Conservation (phyloP, 176 grass and related monocot genomes). For the Lolium rigidum region DNA sequence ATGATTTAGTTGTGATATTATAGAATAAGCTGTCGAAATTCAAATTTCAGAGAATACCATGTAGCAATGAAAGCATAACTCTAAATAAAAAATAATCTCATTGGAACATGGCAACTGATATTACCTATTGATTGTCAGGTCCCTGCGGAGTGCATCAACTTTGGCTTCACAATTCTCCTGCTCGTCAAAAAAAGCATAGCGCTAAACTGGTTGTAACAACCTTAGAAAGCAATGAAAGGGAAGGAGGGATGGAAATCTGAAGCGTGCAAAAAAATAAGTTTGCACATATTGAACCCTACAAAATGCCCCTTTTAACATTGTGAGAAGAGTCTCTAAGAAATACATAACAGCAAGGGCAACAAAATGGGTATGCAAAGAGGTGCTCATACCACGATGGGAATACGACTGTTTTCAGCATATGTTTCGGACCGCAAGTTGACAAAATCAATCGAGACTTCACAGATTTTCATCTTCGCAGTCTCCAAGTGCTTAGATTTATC, state of each 20-base stretch:
- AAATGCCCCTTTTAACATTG: too few species aligned
- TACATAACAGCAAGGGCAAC: too few species aligned
- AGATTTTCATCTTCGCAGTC: conserved; percentile 83
- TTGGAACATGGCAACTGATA: not conserved
- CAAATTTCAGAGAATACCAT: conserved; percentile 18
- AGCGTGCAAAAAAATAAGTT: too few species aligned
- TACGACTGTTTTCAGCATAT: conserved; percentile 87
- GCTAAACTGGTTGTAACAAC: too few species aligned
- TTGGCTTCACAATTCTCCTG: too few species aligned
- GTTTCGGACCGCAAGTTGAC: conserved; percentile 92
- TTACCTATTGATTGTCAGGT: conserved; percentile 95
- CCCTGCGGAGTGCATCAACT: too few species aligned
- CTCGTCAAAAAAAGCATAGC: too few species aligned
- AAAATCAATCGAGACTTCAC: conserved; percentile 78
- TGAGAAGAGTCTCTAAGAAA: too few species aligned
- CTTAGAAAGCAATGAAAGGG: too few species aligned
- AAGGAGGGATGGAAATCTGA: too few species aligned
- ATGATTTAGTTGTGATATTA: conserved; percentile 74
- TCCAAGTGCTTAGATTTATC: conserved; percentile 96
- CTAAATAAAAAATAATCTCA: not conserved
- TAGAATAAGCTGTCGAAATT: conserved; percentile 75
- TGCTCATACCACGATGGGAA: conserved; percentile 71
- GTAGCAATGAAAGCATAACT: not conserved
- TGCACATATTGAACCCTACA: too few species aligned
- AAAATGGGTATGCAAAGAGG: too few species aligned